phyloP scores from a whole-genome alignment of 2,329 filamentous ascomycete species.

The Dothideomycetes sp. region DNA sequence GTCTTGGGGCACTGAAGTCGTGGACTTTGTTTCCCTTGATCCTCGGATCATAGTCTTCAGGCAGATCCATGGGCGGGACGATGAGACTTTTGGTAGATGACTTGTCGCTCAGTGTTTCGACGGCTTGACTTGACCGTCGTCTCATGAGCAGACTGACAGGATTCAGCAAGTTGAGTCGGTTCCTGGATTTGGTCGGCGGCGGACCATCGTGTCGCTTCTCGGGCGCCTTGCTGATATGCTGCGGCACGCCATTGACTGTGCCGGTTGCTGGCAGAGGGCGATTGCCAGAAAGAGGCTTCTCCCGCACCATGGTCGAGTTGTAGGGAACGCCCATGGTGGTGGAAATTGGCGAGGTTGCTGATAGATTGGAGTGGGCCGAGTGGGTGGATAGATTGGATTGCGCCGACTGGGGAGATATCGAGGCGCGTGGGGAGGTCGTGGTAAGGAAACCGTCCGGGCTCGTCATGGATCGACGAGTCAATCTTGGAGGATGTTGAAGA shows the following conservation, averaged over 20 bases:
- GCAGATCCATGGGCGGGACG: conserved; percentile 32
- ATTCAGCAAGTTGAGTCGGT: conserved; percentile 35
- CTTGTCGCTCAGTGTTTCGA: conserved; percentile 39
- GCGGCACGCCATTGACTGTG: conserved; percentile 8
- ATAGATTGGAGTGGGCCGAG: too few species aligned
- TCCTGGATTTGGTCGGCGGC: conserved; percentile 2
- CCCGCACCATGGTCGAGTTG: conserved; percentile 7
- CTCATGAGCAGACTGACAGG: conserved; percentile 50
- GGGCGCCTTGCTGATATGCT: conserved; percentile 8
- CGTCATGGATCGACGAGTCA: conserved; percentile 1
- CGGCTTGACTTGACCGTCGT: conserved; percentile 37
- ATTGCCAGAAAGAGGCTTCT: conserved; percentile 10
- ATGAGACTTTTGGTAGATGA: conserved; percentile 38
- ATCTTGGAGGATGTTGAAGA: not conserved
- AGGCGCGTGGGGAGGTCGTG: not conserved
- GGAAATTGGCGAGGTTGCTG: conserved; percentile 1
- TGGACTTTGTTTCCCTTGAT: conserved; percentile 54
- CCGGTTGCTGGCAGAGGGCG: conserved; percentile 10
- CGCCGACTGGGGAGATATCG: not conserved
- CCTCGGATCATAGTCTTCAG: conserved; percentile 51
- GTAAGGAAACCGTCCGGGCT: conserved; percentile 2
- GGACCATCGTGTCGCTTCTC: conserved; percentile 1
- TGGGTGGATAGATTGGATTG: not conserved
- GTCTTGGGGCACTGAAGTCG: conserved; percentile 52
- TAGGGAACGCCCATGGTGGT: conserved; percentile 11